phyloP scores from a whole-genome alignment of 768 basidiomycete species.

The Xerocomellus chrysenteron region DNA sequence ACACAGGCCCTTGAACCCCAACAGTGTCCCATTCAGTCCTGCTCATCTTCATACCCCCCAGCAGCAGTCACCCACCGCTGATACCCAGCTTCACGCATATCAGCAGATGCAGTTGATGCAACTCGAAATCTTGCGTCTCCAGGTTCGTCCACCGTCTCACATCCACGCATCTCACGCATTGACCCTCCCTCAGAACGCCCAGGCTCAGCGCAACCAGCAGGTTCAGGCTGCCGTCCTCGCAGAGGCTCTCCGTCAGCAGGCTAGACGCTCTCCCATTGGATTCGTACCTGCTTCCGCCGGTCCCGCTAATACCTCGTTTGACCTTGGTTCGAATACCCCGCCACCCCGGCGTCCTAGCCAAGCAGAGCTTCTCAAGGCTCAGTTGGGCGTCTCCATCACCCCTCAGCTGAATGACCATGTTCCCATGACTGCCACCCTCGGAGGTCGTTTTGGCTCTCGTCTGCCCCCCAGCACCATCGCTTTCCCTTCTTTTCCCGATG shows the following conservation, averaged over 20 bases:
- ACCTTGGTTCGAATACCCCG: conserved; percentile 55
- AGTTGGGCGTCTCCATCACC: conserved; percentile 43
- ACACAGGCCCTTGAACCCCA: conserved; percentile 51
- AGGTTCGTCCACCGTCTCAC: conserved; percentile 46
- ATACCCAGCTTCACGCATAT: conserved; percentile 60
- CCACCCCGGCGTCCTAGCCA: conserved; percentile 70
- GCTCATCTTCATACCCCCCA: conserved; percentile 40
- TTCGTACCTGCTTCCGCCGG: conserved; percentile 71
- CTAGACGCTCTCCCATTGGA: conserved; percentile 30
- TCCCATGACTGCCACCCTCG: conserved; percentile 80
- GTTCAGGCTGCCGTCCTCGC: conserved; percentile 71
- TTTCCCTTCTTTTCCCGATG: conserved; percentile 42
- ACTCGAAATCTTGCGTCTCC: conserved; percentile 76
- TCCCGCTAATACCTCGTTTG: conserved; percentile 61
- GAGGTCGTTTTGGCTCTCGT: conserved; percentile 75
- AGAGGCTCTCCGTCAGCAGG: conserved; percentile 52
- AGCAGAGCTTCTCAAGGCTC: conserved; percentile 62
- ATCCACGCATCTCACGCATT: conserved; percentile 6
- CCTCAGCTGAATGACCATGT: conserved; percentile 52
- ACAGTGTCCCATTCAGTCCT: conserved; percentile 49
- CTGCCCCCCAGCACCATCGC: conserved; percentile 37
- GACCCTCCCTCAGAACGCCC: conserved; percentile 47
- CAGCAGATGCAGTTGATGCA: conserved; percentile 83
- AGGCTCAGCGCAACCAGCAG: conserved; percentile 60
- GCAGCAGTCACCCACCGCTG: conserved; percentile 37